Evolutionary conservation across 83 land plant genomes (phyloP), one percentile per base, ranked within the genome.

Genomic region (Picea mariana): DNA sequence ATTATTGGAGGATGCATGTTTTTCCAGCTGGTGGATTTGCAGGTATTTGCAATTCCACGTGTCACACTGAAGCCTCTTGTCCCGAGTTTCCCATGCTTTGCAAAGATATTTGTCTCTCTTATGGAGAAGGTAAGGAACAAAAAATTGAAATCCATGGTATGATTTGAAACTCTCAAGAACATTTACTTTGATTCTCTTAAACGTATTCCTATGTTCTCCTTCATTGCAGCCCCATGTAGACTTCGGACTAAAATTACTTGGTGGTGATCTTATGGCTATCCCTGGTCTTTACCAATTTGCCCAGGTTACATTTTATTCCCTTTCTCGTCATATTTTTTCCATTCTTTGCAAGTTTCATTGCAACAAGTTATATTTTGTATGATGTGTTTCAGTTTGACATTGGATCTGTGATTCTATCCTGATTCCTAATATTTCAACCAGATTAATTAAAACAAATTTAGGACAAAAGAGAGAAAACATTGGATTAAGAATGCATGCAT

Each of bases 41-140:
- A 96, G 91, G 95, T 96, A 17, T 96, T 94, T 92, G 95, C 95
- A 67, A 15, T 76, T 78, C 96, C 97, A 44, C 91, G 98, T 16
- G 91, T 96, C 76, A 96, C 97, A 24, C 81, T 96, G 81, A 96
- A 94, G 87, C 98, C 98, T 15, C 79, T 96, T 73, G 98, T 96
- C 60, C 90, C 93, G 15, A 85, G 83, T 58, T 96, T 96, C 87
- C 98, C 98, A 80, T 96, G 98, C 79, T 96, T 96, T 82, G 90
- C 92, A 52, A 96, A 92, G 12, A 96, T 96, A 52, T 60, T 81
- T 59, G 98, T 96, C 12, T 96, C 98, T 75, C 90, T 96, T 42
- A 94, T 96, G 98, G 98, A 94, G 78, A 96, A 96, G 97, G 98
- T 96, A 44, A 4, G 81, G 18, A 23, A 1, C 31, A 11, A 67